Evolutionary conservation across 352 stramenopile species (phyloP), one percentile per base, ranked within the genome.

Genomic region (Phytophthora ohioensis): DNA sequence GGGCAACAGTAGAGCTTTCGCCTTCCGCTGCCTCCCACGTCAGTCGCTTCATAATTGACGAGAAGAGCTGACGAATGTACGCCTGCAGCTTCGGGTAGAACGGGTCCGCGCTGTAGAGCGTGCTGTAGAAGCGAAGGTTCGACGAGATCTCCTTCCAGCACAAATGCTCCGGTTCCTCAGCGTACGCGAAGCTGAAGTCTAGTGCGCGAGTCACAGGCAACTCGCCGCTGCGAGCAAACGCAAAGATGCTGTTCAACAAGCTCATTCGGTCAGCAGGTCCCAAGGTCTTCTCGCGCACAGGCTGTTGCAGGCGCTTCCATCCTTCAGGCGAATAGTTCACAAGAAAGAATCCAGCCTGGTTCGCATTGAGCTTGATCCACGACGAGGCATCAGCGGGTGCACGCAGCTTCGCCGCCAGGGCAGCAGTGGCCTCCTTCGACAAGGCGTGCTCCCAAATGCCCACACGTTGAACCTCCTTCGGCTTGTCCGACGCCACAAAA

Each of bases 281-380:
- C 41, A 99, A 70, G 9, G 62, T 60, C 34, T 83, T 73, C 27
- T 91, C 80, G 3, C 68, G 57, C 53, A 93, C 86, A 4, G 81
- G 75, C 80, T 79, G 73, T 54, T 89, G 78, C 13, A 98, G 82
- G n/a, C 81, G 79, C 13, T 83, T 75, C 78, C 97, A 95, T 74
- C 96, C 96, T 57, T 87, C 76, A 2, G 82, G 65, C 0, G 90
- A 91, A 73, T 98, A 98, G 52, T 97, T 95, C 17, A 99, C 96
- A 30, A 98, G 84, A 84, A 98, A 98, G 45, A 98, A 98, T 1
- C 97, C 95, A 62, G 98, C 90, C 71, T 99, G 97, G 52, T 91
- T 87, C 7, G 93, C 90, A 81, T 99, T 99, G 34, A 99, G 73
- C 74, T 99, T 98, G 53, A 99, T 84, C 94, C 94, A 99, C 41